Percentiles rank a stretch among this genome's conserved stretches.
phyloP scores from a whole-genome alignment of 495 filamentous ascomycete genomes.

The Tuber calosporum region DNA sequence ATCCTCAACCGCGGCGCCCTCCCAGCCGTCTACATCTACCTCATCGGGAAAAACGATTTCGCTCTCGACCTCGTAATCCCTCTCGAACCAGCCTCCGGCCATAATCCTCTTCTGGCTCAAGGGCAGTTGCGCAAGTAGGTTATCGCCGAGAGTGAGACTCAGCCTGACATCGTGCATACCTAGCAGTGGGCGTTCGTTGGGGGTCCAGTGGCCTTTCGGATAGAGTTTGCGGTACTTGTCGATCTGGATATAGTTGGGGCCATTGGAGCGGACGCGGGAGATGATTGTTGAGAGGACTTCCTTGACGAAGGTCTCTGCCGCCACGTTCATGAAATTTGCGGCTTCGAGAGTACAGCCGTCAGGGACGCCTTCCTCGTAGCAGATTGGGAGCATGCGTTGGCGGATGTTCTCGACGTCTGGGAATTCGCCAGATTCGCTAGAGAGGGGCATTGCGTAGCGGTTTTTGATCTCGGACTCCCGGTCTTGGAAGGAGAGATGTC shows the following conservation, averaged over 20 bases:
- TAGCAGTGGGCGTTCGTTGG: constrained; percentile 58
- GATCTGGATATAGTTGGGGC: constrained; percentile 70
- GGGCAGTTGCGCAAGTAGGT: constrained; percentile 68
- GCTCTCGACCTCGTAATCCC: constrained; percentile 48
- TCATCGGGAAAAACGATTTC: constrained; percentile 54
- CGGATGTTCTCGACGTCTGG: constrained; percentile 73
- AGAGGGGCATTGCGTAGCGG: constrained; percentile 78
- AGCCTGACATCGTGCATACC: constrained; percentile 73
- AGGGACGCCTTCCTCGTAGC: constrained; percentile 83
- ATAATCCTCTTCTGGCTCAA: constrained; percentile 63
- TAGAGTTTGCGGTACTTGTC: constrained; percentile 64
- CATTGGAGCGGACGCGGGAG: constrained; percentile 69
- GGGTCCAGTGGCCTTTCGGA: constrained; percentile 58
- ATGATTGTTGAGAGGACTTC: constrained; percentile 74
- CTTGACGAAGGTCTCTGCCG: constrained; percentile 87
- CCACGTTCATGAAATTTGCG: constrained; percentile 79
- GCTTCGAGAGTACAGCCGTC: constrained; percentile 63
- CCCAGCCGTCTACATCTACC: constrained; percentile 61
- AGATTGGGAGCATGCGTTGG: constrained; percentile 83
- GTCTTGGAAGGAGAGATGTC: constrained; percentile 47
- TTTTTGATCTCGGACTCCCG: constrained; percentile 90
- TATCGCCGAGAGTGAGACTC: constrained; percentile 65
- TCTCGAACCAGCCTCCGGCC: constrained; percentile 61
- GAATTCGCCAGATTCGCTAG: constrained; percentile 86
- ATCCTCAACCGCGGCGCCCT: constrained; percentile 59